Evolutionary conservation across 2,329 filamentous ascomycete genomes (phyloP).

Genomic region (Aphanoascus verrucosus): DNA sequence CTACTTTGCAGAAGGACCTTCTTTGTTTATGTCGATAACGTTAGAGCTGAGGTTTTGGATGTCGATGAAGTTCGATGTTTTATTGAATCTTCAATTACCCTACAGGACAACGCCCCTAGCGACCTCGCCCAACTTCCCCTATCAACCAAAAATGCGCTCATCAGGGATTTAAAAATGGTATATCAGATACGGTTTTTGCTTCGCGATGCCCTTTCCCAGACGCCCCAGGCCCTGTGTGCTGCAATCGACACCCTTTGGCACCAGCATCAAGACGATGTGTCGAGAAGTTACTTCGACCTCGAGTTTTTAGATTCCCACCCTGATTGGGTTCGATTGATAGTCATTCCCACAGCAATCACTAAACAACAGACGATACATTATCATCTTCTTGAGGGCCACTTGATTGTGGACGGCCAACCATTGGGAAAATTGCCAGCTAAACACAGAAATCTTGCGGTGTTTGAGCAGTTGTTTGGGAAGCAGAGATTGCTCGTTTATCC

Average conservation of each 20-base stretch:
- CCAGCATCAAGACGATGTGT: slow-evolving; percentile 18
- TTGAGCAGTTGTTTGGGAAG: slow-evolving; percentile 21
- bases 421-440: slow-evolving; percentile 23
- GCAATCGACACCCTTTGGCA: slow-evolving; percentile 39
- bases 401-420: slow-evolving; percentile 26
- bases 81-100: slow-evolving; percentile 20
- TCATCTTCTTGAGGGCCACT: slow-evolving; percentile 26
- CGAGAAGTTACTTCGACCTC: background rate
- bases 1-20: slow-evolving; percentile 17
- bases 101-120: slow-evolving; percentile 39
- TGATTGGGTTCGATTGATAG: slow-evolving; percentile 4
- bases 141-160: slow-evolving; percentile 30
- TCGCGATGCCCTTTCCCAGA: slow-evolving; percentile 24
- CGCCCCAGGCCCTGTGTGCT: slow-evolving; percentile 22
- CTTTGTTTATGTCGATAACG: slow-evolving; percentile 10
- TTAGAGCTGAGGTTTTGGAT: slow-evolving; percentile 1
- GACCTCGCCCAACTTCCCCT: slow-evolving; percentile 28
- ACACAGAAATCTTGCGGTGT: slow-evolving; percentile 20
- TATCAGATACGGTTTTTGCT: slow-evolving; percentile 31
- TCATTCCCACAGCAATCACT: background rate
- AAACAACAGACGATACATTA: slow-evolving; percentile 18
- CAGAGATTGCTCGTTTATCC: slow-evolving; percentile 9
- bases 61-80: slow-evolving; percentile 3
- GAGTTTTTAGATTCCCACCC: background rate
- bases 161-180: slow-evolving; percentile 40